Base-by-base conservation (phyloP, 2,329 filamentous ascomycete species). In the Claviceps quebecensis region DNA sequence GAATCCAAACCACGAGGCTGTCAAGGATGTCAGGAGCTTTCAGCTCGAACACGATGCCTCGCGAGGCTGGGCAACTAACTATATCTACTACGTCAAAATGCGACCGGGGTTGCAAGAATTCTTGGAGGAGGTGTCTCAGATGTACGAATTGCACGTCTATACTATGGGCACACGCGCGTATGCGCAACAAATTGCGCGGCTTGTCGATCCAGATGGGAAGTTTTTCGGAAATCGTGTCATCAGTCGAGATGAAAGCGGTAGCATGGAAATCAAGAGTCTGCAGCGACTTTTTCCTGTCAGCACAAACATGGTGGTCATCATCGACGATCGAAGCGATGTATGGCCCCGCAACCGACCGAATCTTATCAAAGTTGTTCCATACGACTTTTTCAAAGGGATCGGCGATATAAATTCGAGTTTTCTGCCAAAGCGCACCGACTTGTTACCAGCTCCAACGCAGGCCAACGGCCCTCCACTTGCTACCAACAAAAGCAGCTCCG, bases 141-240 rank as follows among this genome's bases (percentile, higher is more conserved):
- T 93, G 60, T 98, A 93, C 69, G 93, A 98, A 70, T 74, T 97
- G 61, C 93, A 98, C 65, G 91, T 98, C 56, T 98, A 98, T 72
- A 98, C 93, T 44, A 98, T 98, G 93, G 93, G 91, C 52, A 98
- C 93, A 22, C 81, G 93, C 56, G 87, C 91, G n/a, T 98, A 98
- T 64, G 93, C 93, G 9, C 77, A 90, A 59, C 85, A 87, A 55
- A 94, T 98, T 59, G 89, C 89, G 39, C 84, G 86, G 58, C 91
- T 98, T 56, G 86, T 98, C 55, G 93, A 98, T 61, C 91, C 91
- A 0, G 82, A 91, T 37, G 80, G 84, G 56, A 90, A 84, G 63
- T 80, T 95, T 9, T 98, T 98, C 65, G 91, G 87, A 40, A 90
- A 96, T 67, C 82, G 93, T 51, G 90, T 98, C 60, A 86, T 98